Evolutionary conservation across 2,329 filamentous ascomycete species (phyloP), one percentile per base, ranked within the genome.

Genomic region (Rosellinia necatrix): DNA sequence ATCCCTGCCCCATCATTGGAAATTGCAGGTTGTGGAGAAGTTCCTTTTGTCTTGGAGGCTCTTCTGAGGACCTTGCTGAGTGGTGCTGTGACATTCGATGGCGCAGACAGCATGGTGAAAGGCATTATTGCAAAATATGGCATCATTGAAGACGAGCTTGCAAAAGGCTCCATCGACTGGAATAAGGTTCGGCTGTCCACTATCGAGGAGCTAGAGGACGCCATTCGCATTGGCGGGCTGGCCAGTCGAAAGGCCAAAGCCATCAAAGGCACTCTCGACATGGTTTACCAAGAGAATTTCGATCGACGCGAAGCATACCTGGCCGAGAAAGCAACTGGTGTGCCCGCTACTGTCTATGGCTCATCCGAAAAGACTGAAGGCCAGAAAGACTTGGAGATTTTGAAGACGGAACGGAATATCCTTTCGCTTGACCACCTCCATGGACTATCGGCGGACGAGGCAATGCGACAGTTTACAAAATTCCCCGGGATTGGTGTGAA

Each of bases 121-220:
- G 86, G 85, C 0, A 76, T 94, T 0, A 83, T 87, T 2, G 67
- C 81, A 15, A 80, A 74, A 29, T 92, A 88, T 60, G 88, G 89
- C 1, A 77, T 84, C 15, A 73, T 88, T 3, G 70, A 84, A 27
- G 76, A 81, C 37, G 85, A 88, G 6, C 74, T 87, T 8, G 88
- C 87, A 4, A 85, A 87, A 63, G 87, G 87, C 3, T 90, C 87
- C 51, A 86, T 92, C 6, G 78, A 92, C 68, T 93, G 89, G 88
- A 83, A 91, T 63, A 84, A 83, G 8, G 86, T 92, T 1, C 82
- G 85, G 19, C 71, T 75, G 22, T 83, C 86, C 1, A 71, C 82
- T 1, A 69, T 82, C 4, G 76, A 81, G 34, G 82, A 88, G 5
- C 76, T 94, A n/a, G 83, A 82, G 41, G 75, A 87, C 47, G 83